A percentile compares a stretch with the other conserved stretches of the same genome.
Evolutionary conservation across 345 rosid species (phyloP).

Genomic region (Populus deltoides): DNA sequence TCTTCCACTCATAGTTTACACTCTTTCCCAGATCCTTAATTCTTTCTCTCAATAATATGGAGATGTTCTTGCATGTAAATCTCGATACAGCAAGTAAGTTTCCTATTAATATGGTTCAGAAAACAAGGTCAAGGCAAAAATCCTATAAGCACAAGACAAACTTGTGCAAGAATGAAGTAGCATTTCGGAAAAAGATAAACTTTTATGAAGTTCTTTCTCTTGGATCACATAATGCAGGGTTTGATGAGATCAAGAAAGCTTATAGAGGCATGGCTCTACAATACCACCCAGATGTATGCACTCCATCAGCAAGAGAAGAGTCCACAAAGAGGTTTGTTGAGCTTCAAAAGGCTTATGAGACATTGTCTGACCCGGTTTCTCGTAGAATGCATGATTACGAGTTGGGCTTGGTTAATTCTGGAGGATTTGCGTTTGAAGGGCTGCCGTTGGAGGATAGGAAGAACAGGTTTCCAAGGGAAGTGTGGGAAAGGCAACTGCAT

Average conservation of each 20-base stretch:
- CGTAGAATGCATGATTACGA: slow-evolving; percentile 32
- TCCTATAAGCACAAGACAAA: neutral
- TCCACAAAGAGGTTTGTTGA: slow-evolving; percentile 33
- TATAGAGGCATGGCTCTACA: slow-evolving; percentile 42
- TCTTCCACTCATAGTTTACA: neutral
- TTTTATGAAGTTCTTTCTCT: slow-evolving; percentile 41
- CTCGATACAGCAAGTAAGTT: neutral
- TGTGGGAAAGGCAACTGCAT: slow-evolving; percentile 39
- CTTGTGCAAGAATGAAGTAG: slow-evolving; percentile 10
- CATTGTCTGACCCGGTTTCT: slow-evolving; percentile 31
- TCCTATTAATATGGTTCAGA: neutral
- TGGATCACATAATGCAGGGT: slow-evolving; percentile 23
- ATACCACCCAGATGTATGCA: slow-evolving; percentile 45
- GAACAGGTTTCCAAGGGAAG: slow-evolving; percentile 16
- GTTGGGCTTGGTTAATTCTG: slow-evolving; percentile 16
- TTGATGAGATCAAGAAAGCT: slow-evolving; percentile 43
- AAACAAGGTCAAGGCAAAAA: slow-evolving; percentile 3
- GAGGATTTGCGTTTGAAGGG: neutral
- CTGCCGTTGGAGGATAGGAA: neutral
- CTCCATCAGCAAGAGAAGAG: slow-evolving; percentile 27
- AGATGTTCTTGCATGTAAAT: neutral
- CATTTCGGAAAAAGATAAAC: slow-evolving; percentile 8
- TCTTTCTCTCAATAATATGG: neutral
- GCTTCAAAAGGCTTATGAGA: slow-evolving; percentile 46
- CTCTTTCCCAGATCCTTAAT: too few relatives aligned